These are phyloP conservation scores for Stentor coeruleus DNA, from an alignment of 73 alveolate species.

Conservation along the genomic window DNA sequence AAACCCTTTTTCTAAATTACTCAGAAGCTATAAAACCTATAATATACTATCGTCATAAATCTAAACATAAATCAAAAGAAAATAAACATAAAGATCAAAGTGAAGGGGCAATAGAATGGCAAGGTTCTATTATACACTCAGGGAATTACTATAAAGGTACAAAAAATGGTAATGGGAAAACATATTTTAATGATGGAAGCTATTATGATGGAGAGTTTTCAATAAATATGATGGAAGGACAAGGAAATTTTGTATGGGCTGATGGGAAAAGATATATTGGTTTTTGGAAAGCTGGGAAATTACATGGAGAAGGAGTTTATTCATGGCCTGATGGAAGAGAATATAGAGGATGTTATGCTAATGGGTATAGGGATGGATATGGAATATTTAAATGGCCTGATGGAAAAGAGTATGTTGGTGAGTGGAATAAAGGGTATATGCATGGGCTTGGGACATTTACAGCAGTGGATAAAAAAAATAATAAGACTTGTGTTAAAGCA, in stretches of 20 bases:
- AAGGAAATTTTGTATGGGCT: neutral
- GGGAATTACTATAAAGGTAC: no score
- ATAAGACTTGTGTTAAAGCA: neutral
- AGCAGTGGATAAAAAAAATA: neutral
- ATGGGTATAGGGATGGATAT: neutral
- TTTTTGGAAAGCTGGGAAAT: neutral
- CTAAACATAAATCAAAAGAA: no score
- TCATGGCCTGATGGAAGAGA: constrained; percentile 20
- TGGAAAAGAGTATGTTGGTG: neutral
- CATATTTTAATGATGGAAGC: constrained; percentile 11
- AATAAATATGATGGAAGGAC: neutral
- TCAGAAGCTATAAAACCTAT: no score
- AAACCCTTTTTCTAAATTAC: no score
- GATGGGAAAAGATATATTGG: neutral
- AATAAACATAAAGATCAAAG: no score
- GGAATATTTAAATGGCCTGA: neutral
- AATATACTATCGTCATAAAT: no score
- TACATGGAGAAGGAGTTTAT: neutral
- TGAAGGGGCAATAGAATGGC: no score
- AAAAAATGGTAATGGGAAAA: constrained; percentile 44
- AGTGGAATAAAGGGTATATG: neutral
- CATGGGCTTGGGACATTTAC: constrained; percentile 12
- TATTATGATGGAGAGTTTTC: neutral
- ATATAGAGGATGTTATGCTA: neutral
- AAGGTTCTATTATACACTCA: no score